These are phyloP conservation scores for Solanum chmielewskii DNA, from an alignment of 257 asterid species.

Conservation along the genomic window DNA sequence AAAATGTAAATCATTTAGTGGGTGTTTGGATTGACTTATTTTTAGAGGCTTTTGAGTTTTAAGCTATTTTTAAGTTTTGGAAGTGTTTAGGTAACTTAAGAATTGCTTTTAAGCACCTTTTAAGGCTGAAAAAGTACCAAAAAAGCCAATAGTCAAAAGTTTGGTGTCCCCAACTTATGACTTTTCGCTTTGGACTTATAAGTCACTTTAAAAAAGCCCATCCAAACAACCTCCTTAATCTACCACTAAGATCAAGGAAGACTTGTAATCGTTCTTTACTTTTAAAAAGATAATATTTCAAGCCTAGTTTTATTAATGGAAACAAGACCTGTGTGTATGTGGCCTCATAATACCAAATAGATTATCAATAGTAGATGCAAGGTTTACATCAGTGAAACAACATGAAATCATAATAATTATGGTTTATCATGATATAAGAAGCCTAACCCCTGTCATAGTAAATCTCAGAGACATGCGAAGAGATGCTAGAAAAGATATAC, in stretches of 20 bases:
- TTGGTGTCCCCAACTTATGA: not conserved
- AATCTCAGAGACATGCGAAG: not conserved
- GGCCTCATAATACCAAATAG: not conserved
- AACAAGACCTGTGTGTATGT: not conserved
- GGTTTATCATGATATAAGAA: not conserved
- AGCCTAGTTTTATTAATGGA: not conserved
- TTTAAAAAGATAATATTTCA: not conserved
- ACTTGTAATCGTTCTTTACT: not conserved
- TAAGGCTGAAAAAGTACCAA: not conserved
- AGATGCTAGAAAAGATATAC: not conserved
- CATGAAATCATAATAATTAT: not conserved
- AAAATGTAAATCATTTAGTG: not conserved
- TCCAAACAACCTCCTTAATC: not conserved
- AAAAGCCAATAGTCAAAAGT: not conserved
- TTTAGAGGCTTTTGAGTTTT: not conserved
- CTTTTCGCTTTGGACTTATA: not conserved
- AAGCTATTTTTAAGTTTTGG: not conserved
- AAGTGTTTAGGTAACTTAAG: not conserved
- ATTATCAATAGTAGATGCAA: not conserved
- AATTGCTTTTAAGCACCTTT: not conserved
- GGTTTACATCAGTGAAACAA: not conserved
- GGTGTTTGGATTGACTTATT: not conserved
- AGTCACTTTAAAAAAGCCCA: not conserved
- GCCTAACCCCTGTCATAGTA: not conserved
- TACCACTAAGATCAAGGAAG: too few species aligned